Conservation (phyloP, 768 basidiomycete species). For the Inosperma sp. region DNA sequence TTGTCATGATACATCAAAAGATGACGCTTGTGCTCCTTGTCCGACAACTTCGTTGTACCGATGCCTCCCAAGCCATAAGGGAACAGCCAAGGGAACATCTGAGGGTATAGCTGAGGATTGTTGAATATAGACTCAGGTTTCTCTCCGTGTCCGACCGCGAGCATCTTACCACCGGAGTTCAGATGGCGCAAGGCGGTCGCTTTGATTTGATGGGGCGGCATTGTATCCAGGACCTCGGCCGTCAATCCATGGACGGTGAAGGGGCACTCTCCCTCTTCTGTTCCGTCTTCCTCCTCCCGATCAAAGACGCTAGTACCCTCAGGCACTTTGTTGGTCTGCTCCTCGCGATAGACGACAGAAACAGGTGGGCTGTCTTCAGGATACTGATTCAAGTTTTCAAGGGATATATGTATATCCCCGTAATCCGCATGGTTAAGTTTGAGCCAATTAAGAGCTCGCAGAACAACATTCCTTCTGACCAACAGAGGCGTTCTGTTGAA, state of each 20-base stretch:
- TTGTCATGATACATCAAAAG: slow-evolving; percentile 39
- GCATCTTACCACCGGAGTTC: slow-evolving; percentile 19
- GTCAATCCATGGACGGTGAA: slow-evolving; percentile 38
- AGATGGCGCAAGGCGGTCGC: slow-evolving; percentile 26
- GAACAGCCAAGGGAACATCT: slow-evolving; percentile 39
- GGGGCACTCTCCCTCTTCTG: slow-evolving; percentile 27
- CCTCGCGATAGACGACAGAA: slow-evolving; percentile 20
- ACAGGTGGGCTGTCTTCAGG: slow-evolving; percentile 22
- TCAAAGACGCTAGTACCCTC: slow-evolving; percentile 26
- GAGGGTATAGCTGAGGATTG: slow-evolving; percentile 33
- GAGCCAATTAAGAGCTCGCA: slow-evolving; percentile 32
- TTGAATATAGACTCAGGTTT: slow-evolving; percentile 28
- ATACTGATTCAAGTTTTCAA: slow-evolving; percentile 23
- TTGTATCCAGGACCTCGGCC: slow-evolving; percentile 20
- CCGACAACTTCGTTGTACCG: slow-evolving; percentile 20
- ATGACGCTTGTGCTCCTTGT: slow-evolving; percentile 22
- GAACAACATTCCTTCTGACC: slow-evolving; percentile 24
- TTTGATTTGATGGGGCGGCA: slow-evolving; percentile 18
- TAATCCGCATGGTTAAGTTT: slow-evolving; percentile 34
- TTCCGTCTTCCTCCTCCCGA: slow-evolving; percentile 27
- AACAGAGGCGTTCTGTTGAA: slow-evolving; percentile 24
- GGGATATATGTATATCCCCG: slow-evolving; percentile 26
- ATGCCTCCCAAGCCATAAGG: slow-evolving; percentile 38
- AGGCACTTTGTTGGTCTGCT: slow-evolving; percentile 18
- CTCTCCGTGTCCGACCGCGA: slow-evolving; percentile 27